Evolutionary conservation across 345 rosid genomes (phyloP).

Genomic region (Acer negundo): DNA sequence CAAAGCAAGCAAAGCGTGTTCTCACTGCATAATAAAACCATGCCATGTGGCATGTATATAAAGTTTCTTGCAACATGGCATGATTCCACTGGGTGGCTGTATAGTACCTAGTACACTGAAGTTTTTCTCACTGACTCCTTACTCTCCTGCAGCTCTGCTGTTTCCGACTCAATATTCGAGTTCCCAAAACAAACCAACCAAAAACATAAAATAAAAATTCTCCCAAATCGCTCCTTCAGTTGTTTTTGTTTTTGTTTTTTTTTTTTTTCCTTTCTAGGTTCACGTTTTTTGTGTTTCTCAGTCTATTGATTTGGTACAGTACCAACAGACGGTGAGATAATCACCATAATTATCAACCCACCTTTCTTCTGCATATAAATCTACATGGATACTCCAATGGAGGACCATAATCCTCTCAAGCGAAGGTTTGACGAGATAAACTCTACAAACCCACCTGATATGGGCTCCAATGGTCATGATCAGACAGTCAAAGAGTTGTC

Average conservation of each 20-base stretch:
- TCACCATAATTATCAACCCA: background rate
- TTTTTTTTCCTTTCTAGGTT: background rate
- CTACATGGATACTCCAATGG: slow-evolving; percentile 30
- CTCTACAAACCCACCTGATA: slow-evolving; percentile 24
- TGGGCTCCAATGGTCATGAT: slow-evolving; percentile 12
- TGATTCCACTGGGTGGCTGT: too few relatives aligned
- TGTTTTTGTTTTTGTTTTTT: background rate
- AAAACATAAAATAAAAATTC: too few relatives aligned
- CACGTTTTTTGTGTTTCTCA: slow-evolving; percentile 19
- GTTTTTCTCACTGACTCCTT: background rate
- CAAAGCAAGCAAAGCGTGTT: background rate
- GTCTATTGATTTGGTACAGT: background rate
- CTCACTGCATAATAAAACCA: background rate
- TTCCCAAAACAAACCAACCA: background rate
- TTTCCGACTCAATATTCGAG: too few relatives aligned
- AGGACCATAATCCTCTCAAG: slow-evolving; percentile 36
- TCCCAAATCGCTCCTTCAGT: background rate
- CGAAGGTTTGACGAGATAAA: slow-evolving; percentile 48
- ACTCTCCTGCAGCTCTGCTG: background rate
- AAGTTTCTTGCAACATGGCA: too few relatives aligned
- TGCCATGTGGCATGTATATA: too few relatives aligned
- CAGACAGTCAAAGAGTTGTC: slow-evolving; percentile 6
- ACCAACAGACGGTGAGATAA: background rate
- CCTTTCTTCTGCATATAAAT: slow-evolving; percentile 3
- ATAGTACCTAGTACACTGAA: too few relatives aligned